These are phyloP conservation scores for Aspergillus tanneri DNA, from an alignment of 2,329 filamentous ascomycete genomes.

Conservation along the genomic window DNA sequence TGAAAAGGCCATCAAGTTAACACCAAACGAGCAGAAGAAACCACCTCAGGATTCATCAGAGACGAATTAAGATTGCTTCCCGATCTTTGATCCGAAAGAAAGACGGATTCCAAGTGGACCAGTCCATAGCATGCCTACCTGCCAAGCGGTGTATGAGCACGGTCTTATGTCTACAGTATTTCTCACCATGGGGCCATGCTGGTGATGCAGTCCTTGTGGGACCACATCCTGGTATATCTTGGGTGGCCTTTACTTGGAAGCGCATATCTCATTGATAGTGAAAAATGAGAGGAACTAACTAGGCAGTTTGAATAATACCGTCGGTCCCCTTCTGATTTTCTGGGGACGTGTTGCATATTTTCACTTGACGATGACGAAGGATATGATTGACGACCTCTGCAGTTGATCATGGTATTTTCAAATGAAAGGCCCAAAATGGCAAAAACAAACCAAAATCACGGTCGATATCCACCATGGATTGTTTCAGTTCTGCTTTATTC, in stretches of 20 bases:
- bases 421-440: not conserved
- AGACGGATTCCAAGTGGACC: too few species aligned
- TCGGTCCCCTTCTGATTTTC: constrained; percentile 3
- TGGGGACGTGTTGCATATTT: not conserved
- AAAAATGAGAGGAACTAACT: too few species aligned
- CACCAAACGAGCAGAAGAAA: constrained; percentile 18
- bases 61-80: not conserved
- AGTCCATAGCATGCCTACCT: too few species aligned
- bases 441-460: not conserved
- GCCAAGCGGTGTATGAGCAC: too few species aligned
- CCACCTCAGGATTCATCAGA: not conserved
- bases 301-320: not conserved
- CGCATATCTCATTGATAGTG: too few species aligned
- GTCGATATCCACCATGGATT: too few species aligned
- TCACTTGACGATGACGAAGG: constrained; percentile 18
- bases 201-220: too few species aligned
- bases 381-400: constrained; percentile 21
- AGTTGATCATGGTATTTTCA: not conserved
- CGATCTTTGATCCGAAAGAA: not conserved
- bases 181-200: too few species aligned
- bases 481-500: too few species aligned
- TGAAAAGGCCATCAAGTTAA: constrained; percentile 16
- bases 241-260: too few species aligned
- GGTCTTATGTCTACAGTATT: too few species aligned
- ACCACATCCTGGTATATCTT: too few species aligned